Percentiles rank a stretch among this genome's conserved stretches.
These are phyloP conservation scores for Gossypium sturtianum DNA, from an alignment of 345 rosid species.

Conservation along the genomic window DNA sequence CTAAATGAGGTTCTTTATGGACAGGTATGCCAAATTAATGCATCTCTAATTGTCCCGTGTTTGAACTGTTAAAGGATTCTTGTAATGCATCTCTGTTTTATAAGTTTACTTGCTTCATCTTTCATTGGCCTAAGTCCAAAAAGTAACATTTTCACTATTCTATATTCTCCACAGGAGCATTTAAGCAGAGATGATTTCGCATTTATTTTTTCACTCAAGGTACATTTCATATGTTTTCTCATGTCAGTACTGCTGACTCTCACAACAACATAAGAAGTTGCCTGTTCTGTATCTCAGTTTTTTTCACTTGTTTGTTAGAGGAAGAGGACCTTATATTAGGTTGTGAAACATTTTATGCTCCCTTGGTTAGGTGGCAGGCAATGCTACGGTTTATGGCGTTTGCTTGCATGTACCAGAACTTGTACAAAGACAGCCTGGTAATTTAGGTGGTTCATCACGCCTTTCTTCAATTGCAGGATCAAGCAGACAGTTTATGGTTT, in stretches of 20 bases:
- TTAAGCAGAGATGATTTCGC: slow-evolving; percentile 82
- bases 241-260: no score
- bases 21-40: slow-evolving; percentile 50
- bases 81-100: not conserved
- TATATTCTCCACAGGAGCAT: slow-evolving; percentile 60
- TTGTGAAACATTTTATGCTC: slow-evolving; percentile 18
- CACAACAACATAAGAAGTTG: no score
- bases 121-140: not conserved
- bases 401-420: slow-evolving; percentile 89
- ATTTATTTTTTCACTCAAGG: slow-evolving; percentile 89
- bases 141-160: slow-evolving; percentile 11
- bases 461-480: slow-evolving; percentile 45
- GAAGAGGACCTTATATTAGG: no score
- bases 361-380: slow-evolving; percentile 75
- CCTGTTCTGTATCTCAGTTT: no score
- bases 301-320: no score
- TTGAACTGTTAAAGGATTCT: not conserved
- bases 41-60: not conserved
- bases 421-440: slow-evolving; percentile 87
- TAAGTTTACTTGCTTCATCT: not conserved
- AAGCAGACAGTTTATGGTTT: slow-evolving; percentile 67
- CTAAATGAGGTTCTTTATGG: slow-evolving; percentile 90
- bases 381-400: slow-evolving; percentile 88
- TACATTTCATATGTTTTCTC: slow-evolving; percentile 17
- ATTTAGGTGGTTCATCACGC: slow-evolving; percentile 52